A percentile compares a stretch with the other conserved stretches of the same genome.
These are phyloP conservation scores for Pelargonium exstipulatum DNA, from an alignment of 441 rosid genomes.

Conservation along the genomic window DNA sequence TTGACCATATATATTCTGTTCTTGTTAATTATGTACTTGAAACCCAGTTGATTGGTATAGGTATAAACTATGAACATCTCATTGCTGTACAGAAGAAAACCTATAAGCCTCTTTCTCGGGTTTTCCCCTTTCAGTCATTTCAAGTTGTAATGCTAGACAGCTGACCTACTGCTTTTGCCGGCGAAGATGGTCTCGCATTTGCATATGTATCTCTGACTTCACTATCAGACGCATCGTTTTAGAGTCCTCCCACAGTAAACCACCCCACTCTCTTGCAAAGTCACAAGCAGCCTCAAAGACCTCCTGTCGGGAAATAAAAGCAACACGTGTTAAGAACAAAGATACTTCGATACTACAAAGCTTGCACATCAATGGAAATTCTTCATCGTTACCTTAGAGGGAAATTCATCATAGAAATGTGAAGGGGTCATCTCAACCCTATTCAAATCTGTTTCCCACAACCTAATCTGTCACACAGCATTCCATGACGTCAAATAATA, in stretches of 20 bases:
- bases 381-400: constrained; percentile 51
- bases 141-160: not conserved
- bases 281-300: constrained; percentile 71
- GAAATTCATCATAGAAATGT: constrained; percentile 81
- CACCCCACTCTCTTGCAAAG: constrained; percentile 57
- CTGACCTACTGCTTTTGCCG: constrained; percentile 27
- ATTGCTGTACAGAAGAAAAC: no score
- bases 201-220: constrained; percentile 64
- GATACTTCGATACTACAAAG: not conserved
- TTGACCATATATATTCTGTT: no score
- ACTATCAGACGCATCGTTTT: constrained; percentile 70
- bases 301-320: constrained; percentile 40
- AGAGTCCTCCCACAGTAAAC: constrained; percentile 83
- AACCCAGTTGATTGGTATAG: no score
- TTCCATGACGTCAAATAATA: constrained; percentile 4
- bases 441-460: constrained; percentile 92
- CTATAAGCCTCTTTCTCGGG: no score
- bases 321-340: not conserved
- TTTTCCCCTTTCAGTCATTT: not conserved
- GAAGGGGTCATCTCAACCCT: constrained; percentile 79
- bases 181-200: constrained; percentile 70
- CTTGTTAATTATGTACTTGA: no score
- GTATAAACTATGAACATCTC: no score
- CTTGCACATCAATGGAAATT: not conserved
- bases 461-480: constrained; percentile 55